Conservation (phyloP, 116 monocot species). For the Papilionanthe hybrid region DNA sequence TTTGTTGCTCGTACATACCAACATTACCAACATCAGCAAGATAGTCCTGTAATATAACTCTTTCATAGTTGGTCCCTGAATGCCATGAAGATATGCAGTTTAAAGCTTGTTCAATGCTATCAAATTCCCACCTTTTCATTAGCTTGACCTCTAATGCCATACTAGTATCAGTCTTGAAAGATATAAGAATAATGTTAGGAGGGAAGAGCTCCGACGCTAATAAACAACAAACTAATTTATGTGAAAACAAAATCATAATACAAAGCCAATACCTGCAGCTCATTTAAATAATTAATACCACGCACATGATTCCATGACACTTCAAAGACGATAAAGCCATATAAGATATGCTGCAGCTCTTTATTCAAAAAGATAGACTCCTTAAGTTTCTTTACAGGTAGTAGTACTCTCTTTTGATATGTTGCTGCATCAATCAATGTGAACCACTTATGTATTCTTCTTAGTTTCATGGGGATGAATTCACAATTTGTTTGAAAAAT, state of each 20-base stretch:
- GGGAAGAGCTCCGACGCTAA: neutral
- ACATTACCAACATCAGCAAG: constrained; percentile 41
- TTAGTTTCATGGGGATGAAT: constrained; percentile 24
- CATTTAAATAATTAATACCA: constrained; percentile 93
- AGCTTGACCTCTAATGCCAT: constrained; percentile 84
- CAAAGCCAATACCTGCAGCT: constrained; percentile 69
- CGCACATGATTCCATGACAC: constrained; percentile 81
- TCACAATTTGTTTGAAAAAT: constrained; percentile 27
- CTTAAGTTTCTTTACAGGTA: constrained; percentile 78
- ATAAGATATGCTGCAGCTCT: constrained; percentile 72
- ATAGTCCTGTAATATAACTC: constrained; percentile 45
- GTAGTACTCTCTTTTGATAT: constrained; percentile 42
- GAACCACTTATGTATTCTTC: constrained; percentile 52
- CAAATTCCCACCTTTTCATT: constrained; percentile 99
- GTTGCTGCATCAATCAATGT: constrained; percentile 65
- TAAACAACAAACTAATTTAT: neutral
- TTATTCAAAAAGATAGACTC: constrained; percentile 61
- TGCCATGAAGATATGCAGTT: constrained; percentile 56
- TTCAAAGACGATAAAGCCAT: constrained; percentile 94
- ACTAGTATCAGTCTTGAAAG: constrained; percentile 80
- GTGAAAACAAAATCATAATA: constrained; percentile 2
- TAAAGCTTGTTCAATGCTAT: constrained; percentile 80
- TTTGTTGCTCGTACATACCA: constrained; percentile 27
- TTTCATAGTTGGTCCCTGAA: constrained; percentile 53
- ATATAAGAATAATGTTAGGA: neutral